A percentile compares a stretch with the other conserved stretches of the same genome.
These are phyloP conservation scores for Beauveria varroae DNA, from an alignment of 2,329 filamentous ascomycete genomes.

Conservation along the genomic window DNA sequence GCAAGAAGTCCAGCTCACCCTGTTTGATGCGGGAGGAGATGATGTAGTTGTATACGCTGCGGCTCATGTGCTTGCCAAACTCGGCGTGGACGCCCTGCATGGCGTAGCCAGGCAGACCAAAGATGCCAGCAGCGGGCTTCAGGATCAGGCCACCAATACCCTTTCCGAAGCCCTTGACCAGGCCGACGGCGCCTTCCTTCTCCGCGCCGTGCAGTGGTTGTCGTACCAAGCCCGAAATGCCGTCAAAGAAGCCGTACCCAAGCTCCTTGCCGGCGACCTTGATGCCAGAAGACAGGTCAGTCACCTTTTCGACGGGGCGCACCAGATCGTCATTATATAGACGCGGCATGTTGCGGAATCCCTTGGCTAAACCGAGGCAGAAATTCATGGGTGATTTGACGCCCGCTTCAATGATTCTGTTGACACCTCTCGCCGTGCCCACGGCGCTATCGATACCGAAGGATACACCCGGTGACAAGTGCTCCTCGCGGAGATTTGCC, in stretches of 20 bases:
- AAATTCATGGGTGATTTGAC: constrained; percentile 80
- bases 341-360: constrained; percentile 80
- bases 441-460: constrained; percentile 48
- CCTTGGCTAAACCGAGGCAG: constrained; percentile 71
- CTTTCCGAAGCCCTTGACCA: constrained; percentile 74
- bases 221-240: constrained; percentile 70
- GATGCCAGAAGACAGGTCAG: constrained; percentile 66
- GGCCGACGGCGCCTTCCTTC: constrained; percentile 45
- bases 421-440: constrained; percentile 59
- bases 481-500: not conserved
- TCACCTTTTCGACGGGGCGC: constrained; percentile 70
- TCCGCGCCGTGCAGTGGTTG: constrained; percentile 60
- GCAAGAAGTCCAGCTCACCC: constrained; percentile 58
- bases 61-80: constrained; percentile 61
- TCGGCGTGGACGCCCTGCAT: constrained; percentile 79
- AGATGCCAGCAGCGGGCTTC: constrained; percentile 71
- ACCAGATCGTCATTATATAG: constrained; percentile 82
- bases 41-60: constrained; percentile 70
- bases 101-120: constrained; percentile 70
- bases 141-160: constrained; percentile 74
- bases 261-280: constrained; percentile 73
- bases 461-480: constrained; percentile 12
- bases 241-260: constrained; percentile 70
- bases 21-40: constrained; percentile 69
- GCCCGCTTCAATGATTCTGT: constrained; percentile 66